These are phyloP conservation scores for Colletotrichum camelliae DNA, from an alignment of 2,329 filamentous ascomycete genomes.

Conservation along the genomic window DNA sequence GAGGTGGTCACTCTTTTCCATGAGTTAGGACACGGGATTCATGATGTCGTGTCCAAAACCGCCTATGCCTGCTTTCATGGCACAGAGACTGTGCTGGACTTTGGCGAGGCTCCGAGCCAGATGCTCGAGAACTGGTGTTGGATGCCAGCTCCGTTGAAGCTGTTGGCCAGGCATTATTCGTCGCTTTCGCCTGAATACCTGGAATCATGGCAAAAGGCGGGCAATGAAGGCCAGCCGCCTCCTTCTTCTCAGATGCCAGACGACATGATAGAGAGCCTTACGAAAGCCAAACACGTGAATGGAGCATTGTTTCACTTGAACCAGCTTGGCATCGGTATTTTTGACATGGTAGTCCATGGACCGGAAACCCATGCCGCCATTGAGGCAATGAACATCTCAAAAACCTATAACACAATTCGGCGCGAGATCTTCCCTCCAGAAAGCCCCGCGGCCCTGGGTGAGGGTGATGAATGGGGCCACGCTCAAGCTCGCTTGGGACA, in stretches of 20 bases:
- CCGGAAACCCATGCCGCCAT: conserved; percentile 49
- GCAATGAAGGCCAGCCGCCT: conserved; percentile 20
- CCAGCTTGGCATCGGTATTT: conserved; percentile 59
- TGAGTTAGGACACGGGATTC: conserved; percentile 25
- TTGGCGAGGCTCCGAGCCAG: conserved; percentile 61
- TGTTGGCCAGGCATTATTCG: conserved; percentile 58
- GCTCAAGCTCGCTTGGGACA: conserved; percentile 58
- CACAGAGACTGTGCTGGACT: conserved; percentile 56
- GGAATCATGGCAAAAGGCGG: conserved; percentile 29
- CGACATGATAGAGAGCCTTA: conserved; percentile 52
- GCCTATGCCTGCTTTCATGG: conserved; percentile 58
- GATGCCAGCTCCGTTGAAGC: conserved; percentile 55
- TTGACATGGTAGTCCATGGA: conserved; percentile 60
- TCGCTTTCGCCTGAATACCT: conserved; percentile 39
- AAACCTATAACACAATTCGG: background rate
- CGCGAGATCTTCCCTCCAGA: background rate
- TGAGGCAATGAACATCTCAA: conserved; percentile 25
- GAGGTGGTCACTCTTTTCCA: conserved; percentile 56
- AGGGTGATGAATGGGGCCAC: background rate
- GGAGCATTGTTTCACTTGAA: conserved; percentile 44
- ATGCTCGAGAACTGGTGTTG: conserved; percentile 66
- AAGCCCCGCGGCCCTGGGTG: background rate
- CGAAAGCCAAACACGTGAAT: conserved; percentile 57
- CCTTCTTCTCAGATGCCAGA: conserved; percentile 45
- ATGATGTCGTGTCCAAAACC: conserved; percentile 58